phyloP scores from a whole-genome alignment of 768 basidiomycete species.

The Tylopilus sp. region DNA sequence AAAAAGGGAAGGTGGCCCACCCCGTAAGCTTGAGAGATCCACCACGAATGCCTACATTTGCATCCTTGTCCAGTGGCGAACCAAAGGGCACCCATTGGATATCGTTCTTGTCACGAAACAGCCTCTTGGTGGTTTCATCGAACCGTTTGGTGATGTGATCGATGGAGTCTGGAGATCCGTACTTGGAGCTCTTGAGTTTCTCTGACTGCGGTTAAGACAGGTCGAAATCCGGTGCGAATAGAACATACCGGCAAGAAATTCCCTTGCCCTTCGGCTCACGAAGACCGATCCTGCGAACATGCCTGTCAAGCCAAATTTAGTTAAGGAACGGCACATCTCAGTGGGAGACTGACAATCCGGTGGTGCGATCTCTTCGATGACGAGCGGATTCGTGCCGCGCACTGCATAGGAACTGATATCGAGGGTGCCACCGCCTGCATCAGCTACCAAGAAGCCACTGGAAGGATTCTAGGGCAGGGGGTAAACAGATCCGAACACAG shows the following conservation, averaged over 20 bases:
- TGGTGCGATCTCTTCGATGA: constrained; percentile 81
- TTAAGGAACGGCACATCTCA: neutral
- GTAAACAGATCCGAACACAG: neutral
- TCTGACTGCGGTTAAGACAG: constrained; percentile 38
- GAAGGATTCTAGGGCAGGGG: constrained; percentile 54
- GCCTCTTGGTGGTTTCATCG: constrained; percentile 78
- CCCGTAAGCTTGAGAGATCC: constrained; percentile 73
- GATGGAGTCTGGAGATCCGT: constrained; percentile 64
- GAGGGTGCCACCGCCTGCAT: constrained; percentile 78
- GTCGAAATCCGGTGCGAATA: neutral
- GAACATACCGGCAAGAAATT: constrained; percentile 61
- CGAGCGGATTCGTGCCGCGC: constrained; percentile 61
- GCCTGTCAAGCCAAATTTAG: constrained; percentile 38
- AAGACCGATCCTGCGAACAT: constrained; percentile 83
- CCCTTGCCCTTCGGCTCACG: constrained; percentile 70
- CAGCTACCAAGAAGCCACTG: constrained; percentile 74
- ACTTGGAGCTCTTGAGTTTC: constrained; percentile 70
- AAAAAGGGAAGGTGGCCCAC: constrained; percentile 37
- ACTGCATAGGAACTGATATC: constrained; percentile 82
- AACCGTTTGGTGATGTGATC: constrained; percentile 80
- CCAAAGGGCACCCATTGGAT: constrained; percentile 74
- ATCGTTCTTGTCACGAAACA: constrained; percentile 68
- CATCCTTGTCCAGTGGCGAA: constrained; percentile 74
- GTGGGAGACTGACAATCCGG: constrained; percentile 60
- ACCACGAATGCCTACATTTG: constrained; percentile 61